These are phyloP conservation scores for Colletotrichum sp. DNA, from an alignment of 2,329 filamentous ascomycete genomes.

Conservation along the genomic window DNA sequence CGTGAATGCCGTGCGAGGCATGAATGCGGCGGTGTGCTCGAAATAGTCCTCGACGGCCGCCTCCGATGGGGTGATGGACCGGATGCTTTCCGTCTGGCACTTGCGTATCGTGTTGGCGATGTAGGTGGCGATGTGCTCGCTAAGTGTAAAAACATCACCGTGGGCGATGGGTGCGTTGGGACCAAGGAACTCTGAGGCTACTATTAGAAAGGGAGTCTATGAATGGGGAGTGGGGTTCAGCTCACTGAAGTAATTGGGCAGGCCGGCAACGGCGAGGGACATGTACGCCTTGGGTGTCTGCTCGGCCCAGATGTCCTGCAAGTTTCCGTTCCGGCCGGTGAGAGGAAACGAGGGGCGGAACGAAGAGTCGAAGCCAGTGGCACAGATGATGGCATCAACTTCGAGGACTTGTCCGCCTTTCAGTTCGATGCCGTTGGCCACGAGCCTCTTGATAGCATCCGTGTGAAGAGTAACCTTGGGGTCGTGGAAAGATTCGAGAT, in stretches of 20 bases:
- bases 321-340: slow-evolving; percentile 52
- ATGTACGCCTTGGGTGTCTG: slow-evolving; percentile 56
- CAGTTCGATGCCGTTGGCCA: slow-evolving; percentile 53
- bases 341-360: slow-evolving; percentile 58
- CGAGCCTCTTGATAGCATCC: slow-evolving; percentile 48
- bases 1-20: slow-evolving; percentile 59
- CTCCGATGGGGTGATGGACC: slow-evolving; percentile 48
- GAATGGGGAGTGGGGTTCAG: neutral
- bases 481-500: slow-evolving; percentile 44
- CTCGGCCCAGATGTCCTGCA: slow-evolving; percentile 52
- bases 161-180: slow-evolving; percentile 57
- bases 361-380: slow-evolving; percentile 62
- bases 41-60: slow-evolving; percentile 56
- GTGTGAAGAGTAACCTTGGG: slow-evolving; percentile 18
- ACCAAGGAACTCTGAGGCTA: slow-evolving; percentile 50
- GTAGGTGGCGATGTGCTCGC: slow-evolving; percentile 57
- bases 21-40: slow-evolving; percentile 53
- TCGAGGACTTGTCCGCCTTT: slow-evolving; percentile 52
- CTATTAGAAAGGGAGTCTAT: neutral
- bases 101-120: slow-evolving; percentile 53
- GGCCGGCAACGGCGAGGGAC: slow-evolving; percentile 54
- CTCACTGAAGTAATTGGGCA: slow-evolving; percentile 63
- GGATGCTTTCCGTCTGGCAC: slow-evolving; percentile 56
- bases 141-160: slow-evolving; percentile 55
- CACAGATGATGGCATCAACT: slow-evolving; percentile 61